These are phyloP conservation scores for Stevia rebaudiana DNA, from an alignment of 140 eudicot genomes.

Conservation along the genomic window DNA sequence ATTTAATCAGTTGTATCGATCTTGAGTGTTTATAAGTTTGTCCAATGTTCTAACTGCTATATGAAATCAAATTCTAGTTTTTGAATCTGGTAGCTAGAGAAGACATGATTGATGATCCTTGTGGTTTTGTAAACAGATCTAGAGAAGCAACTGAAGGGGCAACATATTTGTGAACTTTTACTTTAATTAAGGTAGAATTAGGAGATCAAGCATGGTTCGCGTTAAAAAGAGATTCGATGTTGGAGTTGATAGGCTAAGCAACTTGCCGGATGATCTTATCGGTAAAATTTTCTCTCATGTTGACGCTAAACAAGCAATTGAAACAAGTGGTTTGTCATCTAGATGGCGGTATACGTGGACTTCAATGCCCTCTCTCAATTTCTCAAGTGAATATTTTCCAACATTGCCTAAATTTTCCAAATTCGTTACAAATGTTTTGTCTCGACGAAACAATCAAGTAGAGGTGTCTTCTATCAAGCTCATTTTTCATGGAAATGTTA, in stretches of 20 bases:
- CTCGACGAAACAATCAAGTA: no score
- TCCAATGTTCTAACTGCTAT: neutral
- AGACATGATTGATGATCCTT: no score
- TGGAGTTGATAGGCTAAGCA: slow-evolving; percentile 18
- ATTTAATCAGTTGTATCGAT: neutral
- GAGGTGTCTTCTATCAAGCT: slow-evolving; percentile 4
- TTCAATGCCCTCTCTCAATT: no score
- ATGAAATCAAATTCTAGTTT: neutral
- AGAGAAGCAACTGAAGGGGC: no score
- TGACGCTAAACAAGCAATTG: neutral
- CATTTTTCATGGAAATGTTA: neutral
- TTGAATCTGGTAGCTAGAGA: no score
- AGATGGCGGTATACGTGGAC: slow-evolving; percentile 16
- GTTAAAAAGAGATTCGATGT: neutral
- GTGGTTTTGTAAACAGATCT: no score
- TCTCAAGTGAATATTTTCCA: no score
- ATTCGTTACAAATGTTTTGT: no score
- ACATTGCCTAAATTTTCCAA: no score
- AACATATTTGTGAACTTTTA: no score
- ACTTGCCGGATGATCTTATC: slow-evolving; percentile 18
- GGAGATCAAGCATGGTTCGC: no score
- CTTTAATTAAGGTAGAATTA: no score
- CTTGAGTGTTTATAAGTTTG: neutral
- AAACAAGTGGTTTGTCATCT: neutral
- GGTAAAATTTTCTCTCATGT: slow-evolving; percentile 6